phyloP scores from a whole-genome alignment of 179 eudicot species.

The Silene noctiflora region DNA sequence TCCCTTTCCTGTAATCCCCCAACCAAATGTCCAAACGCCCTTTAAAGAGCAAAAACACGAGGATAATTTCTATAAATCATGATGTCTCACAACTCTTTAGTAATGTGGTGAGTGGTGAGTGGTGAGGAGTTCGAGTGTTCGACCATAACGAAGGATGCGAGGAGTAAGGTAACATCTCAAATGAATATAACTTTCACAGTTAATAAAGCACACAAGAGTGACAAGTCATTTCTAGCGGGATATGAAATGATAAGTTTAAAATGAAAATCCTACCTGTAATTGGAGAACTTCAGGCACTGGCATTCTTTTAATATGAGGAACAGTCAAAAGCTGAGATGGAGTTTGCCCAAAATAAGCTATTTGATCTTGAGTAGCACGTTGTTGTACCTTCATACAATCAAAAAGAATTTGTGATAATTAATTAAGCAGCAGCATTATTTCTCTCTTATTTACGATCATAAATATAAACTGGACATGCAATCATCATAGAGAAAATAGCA shows the following conservation, averaged over 20 bases:
- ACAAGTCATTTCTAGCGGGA: background rate
- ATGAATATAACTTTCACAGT: constrained; percentile 4
- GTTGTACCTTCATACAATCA: constrained; percentile 62
- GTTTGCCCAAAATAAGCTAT: constrained; percentile 99
- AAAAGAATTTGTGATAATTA: constrained; percentile 18
- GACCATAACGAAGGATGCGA: background rate
- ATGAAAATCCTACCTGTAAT: constrained; percentile 59
- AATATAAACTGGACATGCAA: background rate
- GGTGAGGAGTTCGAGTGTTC: no score
- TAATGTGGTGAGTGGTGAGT: background rate
- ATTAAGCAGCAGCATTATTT: constrained; percentile 18
- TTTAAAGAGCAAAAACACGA: background rate
- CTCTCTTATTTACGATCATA: background rate
- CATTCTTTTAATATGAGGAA: constrained; percentile 86
- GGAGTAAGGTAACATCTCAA: background rate
- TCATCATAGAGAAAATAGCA: constrained; percentile 11
- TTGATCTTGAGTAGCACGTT: constrained; percentile 95
- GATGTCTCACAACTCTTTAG: background rate
- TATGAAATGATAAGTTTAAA: background rate
- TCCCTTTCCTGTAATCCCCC: no score
- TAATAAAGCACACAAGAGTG: constrained; percentile 4
- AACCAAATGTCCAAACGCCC: no score
- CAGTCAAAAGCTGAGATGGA: constrained; percentile 89
- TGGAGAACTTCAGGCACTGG: constrained; percentile 86
- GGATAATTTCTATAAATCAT: background rate